Conservation (phyloP, 2,329 filamentous ascomycete genomes). For the Cytospora mali region DNA sequence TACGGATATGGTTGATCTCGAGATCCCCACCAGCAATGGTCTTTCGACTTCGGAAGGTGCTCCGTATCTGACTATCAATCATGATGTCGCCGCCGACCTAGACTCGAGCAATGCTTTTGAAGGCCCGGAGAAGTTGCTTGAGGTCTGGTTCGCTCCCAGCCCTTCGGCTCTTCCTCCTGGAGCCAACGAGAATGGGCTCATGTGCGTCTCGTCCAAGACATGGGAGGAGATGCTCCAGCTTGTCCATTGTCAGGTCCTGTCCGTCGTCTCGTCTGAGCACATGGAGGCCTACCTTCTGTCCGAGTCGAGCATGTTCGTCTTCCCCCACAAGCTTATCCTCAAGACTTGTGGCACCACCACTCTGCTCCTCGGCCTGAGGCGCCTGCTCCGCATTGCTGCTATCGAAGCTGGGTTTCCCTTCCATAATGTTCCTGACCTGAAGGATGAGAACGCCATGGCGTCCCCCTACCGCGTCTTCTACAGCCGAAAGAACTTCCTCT, state of each 20-base stretch:
- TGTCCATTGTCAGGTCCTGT: constrained; percentile 98
- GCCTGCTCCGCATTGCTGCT: constrained; percentile 90
- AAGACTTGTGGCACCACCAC: constrained; percentile 99
- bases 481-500: constrained; percentile 97
- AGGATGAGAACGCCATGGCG: constrained; percentile 73
- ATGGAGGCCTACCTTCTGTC: constrained; percentile 96
- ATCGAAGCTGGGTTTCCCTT: constrained; percentile 87
- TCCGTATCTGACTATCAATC: constrained; percentile 94
- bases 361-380: constrained; percentile 82
- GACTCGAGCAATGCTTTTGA: constrained; percentile 97
- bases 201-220: constrained; percentile 77
- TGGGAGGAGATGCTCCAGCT: constrained; percentile 98
- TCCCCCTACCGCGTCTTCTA: constrained; percentile 97
- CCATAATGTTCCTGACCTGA: constrained; percentile 65
- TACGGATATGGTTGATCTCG: constrained; percentile 80
- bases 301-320: constrained; percentile 99
- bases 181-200: constrained; percentile 76
- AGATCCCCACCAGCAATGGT: constrained; percentile 80
- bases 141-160: constrained; percentile 95
- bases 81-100: constrained; percentile 87
- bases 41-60: constrained; percentile 71
- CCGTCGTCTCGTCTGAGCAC: constrained; percentile 87
- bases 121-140: constrained; percentile 95
- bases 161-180: constrained; percentile 71
- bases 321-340: constrained; percentile 97